These are phyloP conservation scores for Extremus antarcticus DNA, from an alignment of 495 filamentous ascomycete genomes.

Conservation along the genomic window DNA sequence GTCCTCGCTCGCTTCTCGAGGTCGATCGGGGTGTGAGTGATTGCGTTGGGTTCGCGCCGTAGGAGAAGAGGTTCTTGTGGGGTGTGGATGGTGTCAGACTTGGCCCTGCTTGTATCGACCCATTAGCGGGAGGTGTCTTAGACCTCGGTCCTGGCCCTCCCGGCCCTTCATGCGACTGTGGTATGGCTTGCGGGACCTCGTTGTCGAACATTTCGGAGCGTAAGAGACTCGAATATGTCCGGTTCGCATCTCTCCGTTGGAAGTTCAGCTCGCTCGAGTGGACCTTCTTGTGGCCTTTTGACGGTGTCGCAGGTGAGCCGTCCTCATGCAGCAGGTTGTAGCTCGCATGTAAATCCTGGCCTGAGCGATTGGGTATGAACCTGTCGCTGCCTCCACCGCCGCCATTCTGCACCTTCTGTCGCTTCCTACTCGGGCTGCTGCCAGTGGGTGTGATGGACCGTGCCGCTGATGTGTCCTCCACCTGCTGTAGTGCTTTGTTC, in stretches of 20 bases:
- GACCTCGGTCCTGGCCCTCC: constrained; percentile 53
- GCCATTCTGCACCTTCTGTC: constrained; percentile 59
- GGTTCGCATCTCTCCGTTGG: constrained; percentile 87
- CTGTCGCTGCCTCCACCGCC: constrained; percentile 45
- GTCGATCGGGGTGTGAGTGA: constrained; percentile 59
- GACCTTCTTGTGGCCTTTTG: constrained; percentile 68
- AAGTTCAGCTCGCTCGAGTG: constrained; percentile 88
- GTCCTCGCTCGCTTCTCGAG: constrained; percentile 62
- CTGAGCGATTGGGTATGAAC: constrained; percentile 92
- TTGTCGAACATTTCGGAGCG: constrained; percentile 84
- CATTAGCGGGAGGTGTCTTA: constrained; percentile 66
- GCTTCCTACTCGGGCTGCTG: constrained; percentile 80
- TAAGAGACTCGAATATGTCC: constrained; percentile 78
- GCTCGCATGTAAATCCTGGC: constrained; percentile 84
- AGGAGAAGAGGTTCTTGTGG: constrained; percentile 93
- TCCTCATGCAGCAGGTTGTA: constrained; percentile 82
- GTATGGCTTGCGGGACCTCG: constrained; percentile 71
- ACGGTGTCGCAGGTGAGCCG: constrained; percentile 82
- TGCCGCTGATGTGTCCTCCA: constrained; percentile 48
- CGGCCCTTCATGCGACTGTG: constrained; percentile 55
- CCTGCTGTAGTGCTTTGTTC: constrained; percentile 51
- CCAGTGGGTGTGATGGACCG: constrained; percentile 60
- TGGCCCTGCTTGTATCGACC: constrained; percentile 44
- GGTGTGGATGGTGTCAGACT: constrained; percentile 83
- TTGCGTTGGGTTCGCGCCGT: constrained; percentile 50